Evolutionary conservation across 2,329 filamentous ascomycete genomes (phyloP).

Genomic region (Hypomyces rosellus): DNA sequence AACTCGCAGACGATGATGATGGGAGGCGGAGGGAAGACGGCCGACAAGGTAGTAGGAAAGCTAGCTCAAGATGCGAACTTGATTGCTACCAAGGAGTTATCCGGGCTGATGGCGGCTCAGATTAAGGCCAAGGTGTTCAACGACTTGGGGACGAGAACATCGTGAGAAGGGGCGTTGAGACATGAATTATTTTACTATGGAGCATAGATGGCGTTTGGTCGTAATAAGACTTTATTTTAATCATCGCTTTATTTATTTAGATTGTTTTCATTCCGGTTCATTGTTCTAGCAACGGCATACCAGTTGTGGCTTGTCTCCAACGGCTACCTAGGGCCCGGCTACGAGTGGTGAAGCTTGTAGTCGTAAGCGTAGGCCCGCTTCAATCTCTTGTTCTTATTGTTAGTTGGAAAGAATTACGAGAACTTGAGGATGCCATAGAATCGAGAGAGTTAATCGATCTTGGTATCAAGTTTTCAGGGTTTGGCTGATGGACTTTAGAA

Average conservation of each 20-base stretch:
- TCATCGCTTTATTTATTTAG: background rate
- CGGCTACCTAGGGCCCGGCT: too few species aligned
- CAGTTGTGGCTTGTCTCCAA: too few species aligned
- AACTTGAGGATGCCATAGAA: too few species aligned
- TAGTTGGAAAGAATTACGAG: too few species aligned
- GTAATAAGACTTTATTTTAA: background rate
- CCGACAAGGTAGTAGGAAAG: conserved; percentile 50
- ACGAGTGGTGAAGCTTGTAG: too few species aligned
- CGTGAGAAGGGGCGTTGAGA: background rate
- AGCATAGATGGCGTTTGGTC: background rate
- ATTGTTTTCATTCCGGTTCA: background rate
- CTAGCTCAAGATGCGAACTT: conserved; percentile 54
- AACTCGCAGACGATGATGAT: conserved; percentile 20
- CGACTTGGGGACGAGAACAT: conserved; percentile 22
- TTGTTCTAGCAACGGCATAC: too few species aligned
- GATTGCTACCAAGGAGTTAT: conserved; percentile 55
- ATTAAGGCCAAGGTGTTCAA: conserved; percentile 60
- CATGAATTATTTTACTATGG: background rate
- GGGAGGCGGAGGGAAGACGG: conserved; percentile 16
- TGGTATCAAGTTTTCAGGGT: too few species aligned
- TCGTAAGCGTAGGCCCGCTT: too few species aligned
- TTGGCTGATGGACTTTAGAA: too few species aligned
- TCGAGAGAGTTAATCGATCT: too few species aligned
- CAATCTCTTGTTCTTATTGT: too few species aligned
- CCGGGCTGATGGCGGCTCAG: conserved; percentile 55